phyloP scores from a whole-genome alignment of 257 asterid species.

The Cinchona pubescens region DNA sequence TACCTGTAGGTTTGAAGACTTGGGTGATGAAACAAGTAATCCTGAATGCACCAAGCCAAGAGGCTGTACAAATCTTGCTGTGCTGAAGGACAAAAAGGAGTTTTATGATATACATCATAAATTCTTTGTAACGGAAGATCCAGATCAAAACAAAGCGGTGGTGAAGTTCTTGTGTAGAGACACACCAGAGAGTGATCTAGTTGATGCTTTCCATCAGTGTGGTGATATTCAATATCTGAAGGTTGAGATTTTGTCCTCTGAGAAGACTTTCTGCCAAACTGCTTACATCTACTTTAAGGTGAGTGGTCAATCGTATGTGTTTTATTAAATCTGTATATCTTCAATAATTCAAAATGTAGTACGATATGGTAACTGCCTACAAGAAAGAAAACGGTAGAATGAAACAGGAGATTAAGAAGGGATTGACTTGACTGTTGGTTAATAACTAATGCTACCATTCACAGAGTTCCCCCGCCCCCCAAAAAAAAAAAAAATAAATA shows the following conservation, averaged over 20 bases:
- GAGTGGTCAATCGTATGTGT: too few relatives aligned
- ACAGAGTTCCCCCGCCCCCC: too few relatives aligned
- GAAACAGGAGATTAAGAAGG: neutral
- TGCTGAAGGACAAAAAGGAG: slow-evolving; percentile 22
- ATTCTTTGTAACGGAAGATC: slow-evolving; percentile 12
- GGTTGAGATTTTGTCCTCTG: slow-evolving; percentile 25
- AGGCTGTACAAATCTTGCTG: slow-evolving; percentile 10
- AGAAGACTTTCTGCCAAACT: slow-evolving; percentile 22
- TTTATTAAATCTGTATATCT: neutral
- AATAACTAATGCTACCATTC: neutral
- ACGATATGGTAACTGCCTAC: neutral
- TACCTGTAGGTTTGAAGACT: slow-evolving; percentile 17
- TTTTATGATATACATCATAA: slow-evolving; percentile 20
- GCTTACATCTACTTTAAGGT: slow-evolving; percentile 54
- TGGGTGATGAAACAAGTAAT: slow-evolving; percentile 23
- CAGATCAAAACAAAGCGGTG: slow-evolving; percentile 33
- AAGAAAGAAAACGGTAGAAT: neutral
- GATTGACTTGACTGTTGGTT: too few relatives aligned
- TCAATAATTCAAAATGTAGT: neutral
- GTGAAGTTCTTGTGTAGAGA: slow-evolving; percentile 33
- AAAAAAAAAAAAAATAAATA: too few relatives aligned
- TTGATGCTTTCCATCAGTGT: slow-evolving; percentile 16
- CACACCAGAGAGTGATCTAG: neutral
- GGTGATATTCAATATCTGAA: slow-evolving; percentile 45
- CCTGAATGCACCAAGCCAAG: slow-evolving; percentile 17